Evolutionary conservation across 371 early-diverging fungal species (phyloP), one percentile per base, ranked within the genome.

Genomic region (Apophysomyces elegans): DNA sequence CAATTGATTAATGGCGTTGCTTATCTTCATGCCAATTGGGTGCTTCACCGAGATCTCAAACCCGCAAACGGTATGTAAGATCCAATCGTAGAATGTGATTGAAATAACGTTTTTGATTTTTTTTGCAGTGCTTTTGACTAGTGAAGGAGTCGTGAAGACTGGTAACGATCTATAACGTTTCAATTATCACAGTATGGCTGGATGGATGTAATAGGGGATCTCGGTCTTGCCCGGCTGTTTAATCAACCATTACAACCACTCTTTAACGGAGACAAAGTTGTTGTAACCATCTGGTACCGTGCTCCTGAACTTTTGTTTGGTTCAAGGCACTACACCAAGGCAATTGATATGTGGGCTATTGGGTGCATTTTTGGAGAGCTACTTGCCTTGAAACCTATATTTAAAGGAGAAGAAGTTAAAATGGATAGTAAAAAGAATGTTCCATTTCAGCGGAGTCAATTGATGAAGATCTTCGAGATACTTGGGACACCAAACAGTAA

Each of bases 251-350:
- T 95, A 16, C 91, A 93, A 61, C 91, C 96, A 0, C 76, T 96
- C 14, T 94, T 90, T 65, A 88, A 85, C 64, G 93, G 95, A 4
- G 96, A 96, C 74, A 95, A 95, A 69, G 94, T 96, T 0, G 99
- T 99, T 5, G 96, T 99, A 5, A 99, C 99, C 0, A 91, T 96
- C 47, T 97, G 98, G 98, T 99, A 99, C 75, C 88, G 99, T 43
- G 89, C 99, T 1, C 99, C 99, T 0, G 99, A 99, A 73, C 77
- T 99, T 16, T 77, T 99, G 26, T 81, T 96, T n/a, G 97, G 98
- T 12, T 81, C 92, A 2, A 80, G 93, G 16, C 94, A 96, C 73
- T 99, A 99, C 73, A 92, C 95, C 12, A 95, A 91, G 61, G 95
- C 97, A 5, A 85, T 99, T 14, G 94, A 91, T 75, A 91, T 97